Base-by-base conservation (phyloP, 2,329 filamentous ascomycete genomes). In the Pleochaeta shiraiana region DNA sequence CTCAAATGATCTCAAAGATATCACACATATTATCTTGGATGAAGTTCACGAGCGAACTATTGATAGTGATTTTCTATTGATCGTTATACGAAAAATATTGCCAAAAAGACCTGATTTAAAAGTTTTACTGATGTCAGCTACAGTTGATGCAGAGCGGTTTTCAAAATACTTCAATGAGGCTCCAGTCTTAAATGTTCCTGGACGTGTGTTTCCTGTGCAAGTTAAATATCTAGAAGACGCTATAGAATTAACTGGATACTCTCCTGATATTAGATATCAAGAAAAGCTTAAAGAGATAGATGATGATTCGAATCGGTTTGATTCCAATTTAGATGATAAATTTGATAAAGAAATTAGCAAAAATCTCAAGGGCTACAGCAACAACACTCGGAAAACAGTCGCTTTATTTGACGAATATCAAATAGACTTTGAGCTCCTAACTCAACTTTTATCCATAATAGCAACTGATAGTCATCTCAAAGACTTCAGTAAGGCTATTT, bases 41-140 rank as follows among this genome's bases (percentile, higher is more conserved):
- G 93, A 98, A 75, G 92, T 97, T 1, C 93, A 98, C 72, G 93
- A 98, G 74, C 84, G 92, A 67, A 88, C 90, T 14, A 97, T 98
- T 69, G 93, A 98, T 72, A 95, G 91, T 65, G 93, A 98, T 73
- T 96, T 98, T 73, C 78, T 98, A 37, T 79, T 98, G 19, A 93
- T 98, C 69, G 88, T 97, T 0, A 80, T 98, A 63, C 89, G 89
- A 71, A 87, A 91, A 67, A 78, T 98, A 3, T 81, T 96, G 76
- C 74, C 81, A 33, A 82, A 82, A 21, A 68, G 92, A 64, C 86
- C 85, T 66, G 88, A 95, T 68, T 78, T 98, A 63, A 97, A 95
- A 74, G 87, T 98, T 24, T 81, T 98, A 43, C 80, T 98, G 60
- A 98, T 98, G 93, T 97, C 92, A 68, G 93, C 93, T 12, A 98